These are phyloP conservation scores for Eragrostis curvula DNA, from an alignment of 176 grass and related monocot species.

Conservation along the genomic window DNA sequence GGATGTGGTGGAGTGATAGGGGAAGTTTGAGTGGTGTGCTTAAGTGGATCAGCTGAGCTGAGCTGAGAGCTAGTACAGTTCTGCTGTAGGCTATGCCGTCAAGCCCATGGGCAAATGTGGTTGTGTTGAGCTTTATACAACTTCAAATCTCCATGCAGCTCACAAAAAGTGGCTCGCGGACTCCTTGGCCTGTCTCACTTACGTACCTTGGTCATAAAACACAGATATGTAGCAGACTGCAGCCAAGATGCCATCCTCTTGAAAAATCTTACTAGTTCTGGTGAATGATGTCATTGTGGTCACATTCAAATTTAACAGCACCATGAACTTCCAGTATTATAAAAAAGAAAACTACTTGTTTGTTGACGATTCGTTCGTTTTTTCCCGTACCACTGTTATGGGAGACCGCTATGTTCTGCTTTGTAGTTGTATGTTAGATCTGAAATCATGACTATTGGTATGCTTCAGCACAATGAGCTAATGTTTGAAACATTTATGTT, in stretches of 20 bases:
- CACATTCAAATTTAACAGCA: too few species aligned
- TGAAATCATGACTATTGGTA: background rate
- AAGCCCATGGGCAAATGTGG: background rate
- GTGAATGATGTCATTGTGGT: too few species aligned
- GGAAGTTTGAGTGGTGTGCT: background rate
- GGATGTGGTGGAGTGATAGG: background rate
- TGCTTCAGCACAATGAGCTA: background rate
- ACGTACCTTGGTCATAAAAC: too few species aligned
- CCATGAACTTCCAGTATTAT: too few species aligned
- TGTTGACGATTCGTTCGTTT: too few species aligned
- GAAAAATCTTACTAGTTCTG: too few species aligned
- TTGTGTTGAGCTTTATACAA: background rate
- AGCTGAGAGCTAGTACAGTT: background rate
- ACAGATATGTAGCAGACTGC: too few species aligned
- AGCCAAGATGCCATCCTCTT: too few species aligned
- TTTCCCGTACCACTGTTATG: too few species aligned
- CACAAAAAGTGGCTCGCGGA: background rate
- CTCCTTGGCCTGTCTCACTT: background rate
- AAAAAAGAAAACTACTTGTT: too few species aligned
- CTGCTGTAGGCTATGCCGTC: background rate
- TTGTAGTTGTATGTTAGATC: background rate
- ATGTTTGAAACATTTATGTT: slow-evolving; percentile 13
- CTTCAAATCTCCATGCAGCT: background rate
- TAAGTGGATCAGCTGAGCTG: background rate
- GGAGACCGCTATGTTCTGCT: background rate